Percentiles rank a stretch among this genome's conserved stretches.
phyloP scores from a whole-genome alignment of 768 basidiomycete species.

The Amanita jacksonii region DNA sequence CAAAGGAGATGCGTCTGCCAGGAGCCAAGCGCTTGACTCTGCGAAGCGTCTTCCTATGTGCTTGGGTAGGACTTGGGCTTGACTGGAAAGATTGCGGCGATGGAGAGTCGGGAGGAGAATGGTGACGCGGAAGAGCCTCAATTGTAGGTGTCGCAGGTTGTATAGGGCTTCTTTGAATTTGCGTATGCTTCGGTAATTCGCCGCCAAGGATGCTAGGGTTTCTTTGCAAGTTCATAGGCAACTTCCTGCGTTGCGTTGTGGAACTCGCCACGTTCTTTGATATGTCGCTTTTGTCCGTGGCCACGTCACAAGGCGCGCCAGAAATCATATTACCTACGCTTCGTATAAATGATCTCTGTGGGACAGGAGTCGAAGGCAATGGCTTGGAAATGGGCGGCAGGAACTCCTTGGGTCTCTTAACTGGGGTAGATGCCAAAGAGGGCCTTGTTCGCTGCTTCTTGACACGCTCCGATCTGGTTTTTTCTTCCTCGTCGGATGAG shows the following conservation, averaged over 20 bases:
- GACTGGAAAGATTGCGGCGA: constrained; percentile 9
- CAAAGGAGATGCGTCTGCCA: constrained; percentile 59
- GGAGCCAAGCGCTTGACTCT: constrained; percentile 38
- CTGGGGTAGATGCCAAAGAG: neutral
- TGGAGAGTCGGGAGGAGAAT: constrained; percentile 9
- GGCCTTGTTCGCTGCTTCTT: constrained; percentile 44
- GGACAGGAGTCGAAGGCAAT: constrained; percentile 2
- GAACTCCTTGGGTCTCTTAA: neutral
- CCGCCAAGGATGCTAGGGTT: constrained; percentile 62
- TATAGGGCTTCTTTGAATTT: constrained; percentile 4
- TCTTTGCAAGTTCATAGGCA: constrained; percentile 42
- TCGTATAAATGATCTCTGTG: neutral
- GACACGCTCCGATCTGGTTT: constrained; percentile 42
- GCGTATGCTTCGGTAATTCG: constrained; percentile 34
- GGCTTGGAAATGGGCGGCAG: neutral
- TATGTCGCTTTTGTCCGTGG: neutral
- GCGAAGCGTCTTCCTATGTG: constrained; percentile 35
- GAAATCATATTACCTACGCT: neutral
- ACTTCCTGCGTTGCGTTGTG: constrained; percentile 10
- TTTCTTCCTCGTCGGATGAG: constrained; percentile 75
- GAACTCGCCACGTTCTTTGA: constrained; percentile 7
- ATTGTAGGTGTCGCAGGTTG: constrained; percentile 12
- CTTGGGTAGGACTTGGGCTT: constrained; percentile 7
- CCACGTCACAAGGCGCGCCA: neutral
- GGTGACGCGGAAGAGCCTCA: constrained; percentile 9